Percentiles rank a stretch among this genome's conserved stretches.
Evolutionary conservation across 2,329 filamentous ascomycete species (phyloP).

Genomic region (Fusarium ramigenum): DNA sequence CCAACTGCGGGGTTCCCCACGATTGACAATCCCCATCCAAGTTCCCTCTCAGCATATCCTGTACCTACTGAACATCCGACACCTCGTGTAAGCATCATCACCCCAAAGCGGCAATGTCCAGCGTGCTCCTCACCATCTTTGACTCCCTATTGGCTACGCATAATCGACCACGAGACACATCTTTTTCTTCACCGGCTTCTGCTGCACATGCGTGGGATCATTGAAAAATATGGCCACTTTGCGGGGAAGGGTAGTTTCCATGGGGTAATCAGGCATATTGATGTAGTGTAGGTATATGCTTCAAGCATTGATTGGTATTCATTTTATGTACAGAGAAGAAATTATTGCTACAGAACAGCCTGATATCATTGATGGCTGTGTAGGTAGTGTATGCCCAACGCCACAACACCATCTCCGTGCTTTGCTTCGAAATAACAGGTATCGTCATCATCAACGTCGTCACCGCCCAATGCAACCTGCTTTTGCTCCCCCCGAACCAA

Average conservation of each 20-base stretch:
- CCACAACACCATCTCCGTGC: constrained; percentile 37
- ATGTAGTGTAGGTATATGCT: neutral
- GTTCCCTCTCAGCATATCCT: neutral
- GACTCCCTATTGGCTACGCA: constrained; percentile 1
- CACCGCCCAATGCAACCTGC: constrained; percentile 21
- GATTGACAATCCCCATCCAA: neutral
- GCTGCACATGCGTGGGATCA: constrained; percentile 8
- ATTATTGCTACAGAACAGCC: constrained; percentile 31
- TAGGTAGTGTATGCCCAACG: constrained; percentile 26
- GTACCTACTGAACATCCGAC: neutral
- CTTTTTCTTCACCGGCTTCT: constrained; percentile 5
- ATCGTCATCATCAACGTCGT: constrained; percentile 32
- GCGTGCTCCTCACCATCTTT: constrained; percentile 22
- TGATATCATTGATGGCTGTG: constrained; percentile 6
- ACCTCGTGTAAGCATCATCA: neutral
- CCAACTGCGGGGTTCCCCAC: constrained; percentile 33
- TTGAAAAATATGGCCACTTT: constrained; percentile 2
- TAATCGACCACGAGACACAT: constrained; percentile 1
- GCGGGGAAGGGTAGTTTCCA: constrained; percentile 33
- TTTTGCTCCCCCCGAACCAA: neutral
- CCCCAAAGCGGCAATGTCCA: constrained; percentile 26
- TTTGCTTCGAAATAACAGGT: constrained; percentile 20
- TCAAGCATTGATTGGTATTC: neutral
- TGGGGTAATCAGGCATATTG: constrained; percentile 25
- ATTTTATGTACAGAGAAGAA: constrained; percentile 13